Evolutionary conservation across 345 rosid species (phyloP), one percentile per base, ranked within the genome.

Genomic region (Alliaria petiolata): DNA sequence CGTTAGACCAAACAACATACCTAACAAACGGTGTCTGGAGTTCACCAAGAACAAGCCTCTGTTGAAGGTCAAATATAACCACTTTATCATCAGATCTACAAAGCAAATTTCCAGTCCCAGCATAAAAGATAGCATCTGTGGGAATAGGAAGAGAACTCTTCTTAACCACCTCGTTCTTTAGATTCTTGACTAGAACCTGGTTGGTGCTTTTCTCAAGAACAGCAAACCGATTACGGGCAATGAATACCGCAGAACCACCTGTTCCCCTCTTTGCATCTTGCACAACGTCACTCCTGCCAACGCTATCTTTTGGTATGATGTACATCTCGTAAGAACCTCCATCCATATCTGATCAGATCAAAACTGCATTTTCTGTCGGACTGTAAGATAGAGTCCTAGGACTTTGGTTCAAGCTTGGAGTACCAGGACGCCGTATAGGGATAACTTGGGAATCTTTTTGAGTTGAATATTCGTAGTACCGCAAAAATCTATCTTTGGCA

Each of bases 341-440:
- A 83, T 95, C 99, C 38, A 84, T 82, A 83, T 95, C 99, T 52
- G 96, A 91, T 82, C 95, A 85, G 38, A 95, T 81, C 38, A 95
- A 85, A 62, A 91, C 92, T 43, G 93, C 96, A 73, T 91, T 95
- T 83, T 95, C 99, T 4, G 96, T 91, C 20, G 96, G 97, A 80
- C 99, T 95, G 78, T 91, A 91, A n/a, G 99, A 95, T 33, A 95
- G 79, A 51, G 96, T 85, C 79, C 93, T 85, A 2, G 99, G 97
- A 80, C 93, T 87, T 60, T 89, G 96, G 76, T 91, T 91, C 81
- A 88, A 77, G 81, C 84, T 81, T 17, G 87, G 81, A 15, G 87
- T 81, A 70, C 97, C 95, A 72, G 97, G 92, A 11, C 97, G 83
- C 58, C 96, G 82, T 38, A 89, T 87, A 70, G 98, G 98, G 76